Base-by-base conservation (phyloP, 805 yeast genomes). In the Sugiyamaella floridensis region DNA sequence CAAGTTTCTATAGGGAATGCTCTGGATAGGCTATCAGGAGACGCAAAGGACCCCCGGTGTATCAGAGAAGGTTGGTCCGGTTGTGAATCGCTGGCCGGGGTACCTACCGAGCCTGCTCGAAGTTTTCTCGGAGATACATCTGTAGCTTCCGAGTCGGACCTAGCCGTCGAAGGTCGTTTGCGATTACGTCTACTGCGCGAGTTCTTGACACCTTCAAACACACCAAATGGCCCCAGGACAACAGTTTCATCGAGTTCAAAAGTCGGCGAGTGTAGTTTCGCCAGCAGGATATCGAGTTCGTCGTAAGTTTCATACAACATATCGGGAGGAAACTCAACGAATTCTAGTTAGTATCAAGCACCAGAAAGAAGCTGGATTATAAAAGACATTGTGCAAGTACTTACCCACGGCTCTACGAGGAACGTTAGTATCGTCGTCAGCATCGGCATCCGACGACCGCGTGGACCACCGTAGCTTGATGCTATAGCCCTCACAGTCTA, bases 171-270 rank as follows among this genome's bases (percentile, higher is more conserved):
- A 28, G 42, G 9, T 10, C 37, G 37, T 37, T 20, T 49, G 19
- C 46, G 46, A 19, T 22, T 20, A 4, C 49, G 34, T 40, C 19
- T 42, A 9, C 26, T 20, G 28, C 48, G 16, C 18, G 47, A 9
- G 16, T 37, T 43, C 45, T 65, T 47, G 49, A 61, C 51, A 0
- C 83, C 83, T 58, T 76, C 76, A 60, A 89, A 87, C 0, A 87
- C 93, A 0, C 95, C 95, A 71, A 88, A 89, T 12, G 93, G 95
- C 0, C 96, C 95, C 44, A 77, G 67, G 4, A 77, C 61, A 68
- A 77, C 74, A 0, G 88, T 83, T 42, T 73, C 72, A 2, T 71
- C 72, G 22, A 71, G 64, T 0, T 63, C 65, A 9, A 77, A 70
- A 29, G 68, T 62, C 32, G 78, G 75, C 10, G 73, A 60, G 55